These are phyloP conservation scores for Hirschioporus abietinus DNA, from an alignment of 768 basidiomycete genomes.

Conservation along the genomic window DNA sequence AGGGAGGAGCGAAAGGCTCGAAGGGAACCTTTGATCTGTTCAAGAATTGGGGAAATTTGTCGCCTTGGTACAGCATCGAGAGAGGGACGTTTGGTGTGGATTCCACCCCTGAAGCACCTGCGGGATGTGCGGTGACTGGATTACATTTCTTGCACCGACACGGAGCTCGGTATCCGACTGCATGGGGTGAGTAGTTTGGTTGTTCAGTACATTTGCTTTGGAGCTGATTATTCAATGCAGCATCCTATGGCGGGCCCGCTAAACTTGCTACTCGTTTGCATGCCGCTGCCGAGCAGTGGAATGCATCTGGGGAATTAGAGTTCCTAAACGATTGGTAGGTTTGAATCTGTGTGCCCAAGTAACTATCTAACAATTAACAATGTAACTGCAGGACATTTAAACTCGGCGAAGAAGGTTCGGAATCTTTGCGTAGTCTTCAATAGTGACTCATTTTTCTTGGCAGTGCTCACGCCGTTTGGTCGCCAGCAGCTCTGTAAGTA, in stretches of 20 bases:
- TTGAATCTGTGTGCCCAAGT: constrained; percentile 10
- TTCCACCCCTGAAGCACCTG: constrained; percentile 63
- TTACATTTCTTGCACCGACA: constrained; percentile 79
- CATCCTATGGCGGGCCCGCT: constrained; percentile 56
- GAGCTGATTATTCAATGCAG: constrained; percentile 25
- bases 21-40: constrained; percentile 56
- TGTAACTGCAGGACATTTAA: constrained; percentile 66
- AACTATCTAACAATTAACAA: background rate
- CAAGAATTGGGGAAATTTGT: constrained; percentile 78
- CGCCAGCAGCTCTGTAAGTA: constrained; percentile 75
- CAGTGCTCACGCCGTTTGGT: constrained; percentile 87
- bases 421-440: background rate
- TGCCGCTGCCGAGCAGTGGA: constrained; percentile 51
- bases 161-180: constrained; percentile 57
- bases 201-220: background rate
- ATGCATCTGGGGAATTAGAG: constrained; percentile 53
- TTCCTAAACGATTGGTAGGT: constrained; percentile 83
- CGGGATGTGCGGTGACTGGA: constrained; percentile 65
- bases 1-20: constrained; percentile 16
- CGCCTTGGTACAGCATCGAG: constrained; percentile 79
- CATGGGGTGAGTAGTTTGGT: constrained; percentile 18
- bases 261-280: constrained; percentile 53
- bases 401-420: constrained; percentile 75
- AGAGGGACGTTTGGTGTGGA: constrained; percentile 65
- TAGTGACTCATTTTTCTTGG: constrained; percentile 12